Evolutionary conservation across 352 stramenopile species (phyloP).

Genomic region (Globisporangium apiculatum): DNA sequence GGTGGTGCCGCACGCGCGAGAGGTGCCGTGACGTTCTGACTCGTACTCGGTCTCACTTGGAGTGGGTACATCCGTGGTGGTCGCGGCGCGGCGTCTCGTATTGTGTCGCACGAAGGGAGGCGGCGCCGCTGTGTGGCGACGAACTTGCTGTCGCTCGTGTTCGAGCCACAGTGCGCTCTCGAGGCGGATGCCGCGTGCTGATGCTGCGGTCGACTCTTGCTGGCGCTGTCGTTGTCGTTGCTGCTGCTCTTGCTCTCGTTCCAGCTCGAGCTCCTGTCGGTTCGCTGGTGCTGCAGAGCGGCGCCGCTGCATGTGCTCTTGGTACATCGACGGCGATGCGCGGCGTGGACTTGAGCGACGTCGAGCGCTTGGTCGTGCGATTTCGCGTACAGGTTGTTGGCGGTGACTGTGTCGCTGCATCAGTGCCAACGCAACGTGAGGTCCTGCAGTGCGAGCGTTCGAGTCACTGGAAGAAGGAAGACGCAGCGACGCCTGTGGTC

Average conservation of each 20-base stretch:
- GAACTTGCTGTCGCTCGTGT: conserved; percentile 1
- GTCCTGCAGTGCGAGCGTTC: background rate
- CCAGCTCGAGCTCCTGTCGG: background rate
- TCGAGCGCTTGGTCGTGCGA: too few species aligned
- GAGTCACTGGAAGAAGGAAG: background rate
- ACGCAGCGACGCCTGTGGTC: background rate
- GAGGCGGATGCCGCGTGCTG: conserved; percentile 9
- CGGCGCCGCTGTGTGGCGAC: background rate
- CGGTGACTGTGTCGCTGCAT: background rate
- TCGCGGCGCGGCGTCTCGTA: background rate
- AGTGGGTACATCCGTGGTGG: background rate
- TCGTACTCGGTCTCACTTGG: background rate
- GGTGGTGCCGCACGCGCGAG: background rate
- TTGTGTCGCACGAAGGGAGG: too few species aligned
- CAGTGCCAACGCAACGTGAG: background rate
- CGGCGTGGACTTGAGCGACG: background rate
- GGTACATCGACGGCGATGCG: background rate
- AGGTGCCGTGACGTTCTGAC: background rate
- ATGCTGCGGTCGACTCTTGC: background rate
- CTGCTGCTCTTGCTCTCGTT: background rate
- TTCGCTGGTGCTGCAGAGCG: background rate
- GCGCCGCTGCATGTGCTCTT: background rate
- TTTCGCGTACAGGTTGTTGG: too few species aligned
- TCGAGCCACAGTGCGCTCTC: conserved; percentile 12
- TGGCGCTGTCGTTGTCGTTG: background rate